Evolutionary conservation across 2,329 filamentous ascomycete genomes (phyloP).

Genomic region (Dothideomycetidae sp.): DNA sequence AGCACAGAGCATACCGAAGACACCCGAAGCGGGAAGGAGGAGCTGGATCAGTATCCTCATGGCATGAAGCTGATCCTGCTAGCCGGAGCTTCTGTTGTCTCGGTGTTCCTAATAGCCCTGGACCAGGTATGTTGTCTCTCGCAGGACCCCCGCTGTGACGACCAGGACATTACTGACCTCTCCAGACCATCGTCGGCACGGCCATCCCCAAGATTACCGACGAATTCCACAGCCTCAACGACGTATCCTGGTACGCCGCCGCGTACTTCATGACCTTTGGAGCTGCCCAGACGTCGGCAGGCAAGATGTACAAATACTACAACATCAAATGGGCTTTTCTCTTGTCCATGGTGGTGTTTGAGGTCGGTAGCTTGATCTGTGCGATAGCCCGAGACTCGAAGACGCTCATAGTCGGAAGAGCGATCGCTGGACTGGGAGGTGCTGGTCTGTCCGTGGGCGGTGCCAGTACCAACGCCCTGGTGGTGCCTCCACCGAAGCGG

Average conservation of each 20-base stretch:
- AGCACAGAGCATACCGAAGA: too few relatives aligned
- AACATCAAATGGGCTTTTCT: constrained; percentile 22
- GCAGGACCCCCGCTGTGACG: too few relatives aligned
- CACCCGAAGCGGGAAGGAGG: too few relatives aligned
- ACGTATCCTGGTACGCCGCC: constrained; percentile 36
- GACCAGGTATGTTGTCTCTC: too few relatives aligned
- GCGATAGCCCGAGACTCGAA: constrained; percentile 32
- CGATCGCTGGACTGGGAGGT: constrained; percentile 39
- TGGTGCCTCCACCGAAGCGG: constrained; percentile 26
- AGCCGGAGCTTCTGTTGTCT: neutral
- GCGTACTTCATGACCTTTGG: constrained; percentile 18
- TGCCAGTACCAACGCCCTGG: neutral
- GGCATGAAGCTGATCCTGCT: neutral
- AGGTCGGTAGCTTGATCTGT: constrained; percentile 42
- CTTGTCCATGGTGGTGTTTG: constrained; percentile 26
- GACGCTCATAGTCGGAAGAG: constrained; percentile 42
- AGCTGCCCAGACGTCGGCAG: constrained; percentile 11
- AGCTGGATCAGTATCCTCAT: neutral
- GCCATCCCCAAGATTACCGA: constrained; percentile 36
- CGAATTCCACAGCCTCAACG: constrained; percentile 31
- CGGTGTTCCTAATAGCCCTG: neutral
- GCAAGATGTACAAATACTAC: constrained; percentile 13
- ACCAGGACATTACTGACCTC: too few relatives aligned
- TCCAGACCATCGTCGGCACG: constrained; percentile 26
- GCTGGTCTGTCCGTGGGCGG: constrained; percentile 28